Conservation (phyloP, 2,329 filamentous ascomycete genomes). For the Fusarium annulatum region DNA sequence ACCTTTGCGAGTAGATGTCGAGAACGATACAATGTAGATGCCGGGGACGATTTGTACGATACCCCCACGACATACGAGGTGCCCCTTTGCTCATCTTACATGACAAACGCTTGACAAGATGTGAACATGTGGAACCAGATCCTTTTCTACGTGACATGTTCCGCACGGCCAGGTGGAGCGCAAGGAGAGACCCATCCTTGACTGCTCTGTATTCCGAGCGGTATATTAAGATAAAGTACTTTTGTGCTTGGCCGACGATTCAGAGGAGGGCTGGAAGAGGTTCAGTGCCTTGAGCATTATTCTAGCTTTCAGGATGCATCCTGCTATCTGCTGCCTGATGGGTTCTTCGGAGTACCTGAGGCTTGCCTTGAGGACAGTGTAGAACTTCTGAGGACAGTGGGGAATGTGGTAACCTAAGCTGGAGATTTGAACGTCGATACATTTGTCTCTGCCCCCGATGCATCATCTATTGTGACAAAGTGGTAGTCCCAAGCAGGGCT, state of each 20-base stretch:
- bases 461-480: not conserved
- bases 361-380: constrained; percentile 9
- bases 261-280: constrained; percentile 44
- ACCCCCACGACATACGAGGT: constrained; percentile 45
- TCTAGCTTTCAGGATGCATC: constrained; percentile 54
- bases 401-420: constrained; percentile 44
- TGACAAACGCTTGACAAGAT: constrained; percentile 3
- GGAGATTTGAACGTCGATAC: constrained; percentile 57
- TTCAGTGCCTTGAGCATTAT: constrained; percentile 48
- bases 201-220: constrained; percentile 81
- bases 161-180: constrained; percentile 81
- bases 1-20: constrained; percentile 41
- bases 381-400: constrained; percentile 31
- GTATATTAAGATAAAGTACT: constrained; percentile 61
- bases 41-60: constrained; percentile 51
- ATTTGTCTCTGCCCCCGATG: constrained; percentile 42
- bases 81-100: not conserved
- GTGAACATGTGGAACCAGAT: constrained; percentile 4
- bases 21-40: constrained; percentile 34
- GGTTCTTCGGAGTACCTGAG: constrained; percentile 11
- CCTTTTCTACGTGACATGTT: constrained; percentile 43
- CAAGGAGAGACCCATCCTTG: constrained; percentile 81
- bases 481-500: not conserved
- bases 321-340: constrained; percentile 51
- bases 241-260: constrained; percentile 39